Percentiles rank a stretch among this genome's conserved stretches.
phyloP scores from a whole-genome alignment of 1,139 yeast species.

The Starmera stellimalicola region DNA sequence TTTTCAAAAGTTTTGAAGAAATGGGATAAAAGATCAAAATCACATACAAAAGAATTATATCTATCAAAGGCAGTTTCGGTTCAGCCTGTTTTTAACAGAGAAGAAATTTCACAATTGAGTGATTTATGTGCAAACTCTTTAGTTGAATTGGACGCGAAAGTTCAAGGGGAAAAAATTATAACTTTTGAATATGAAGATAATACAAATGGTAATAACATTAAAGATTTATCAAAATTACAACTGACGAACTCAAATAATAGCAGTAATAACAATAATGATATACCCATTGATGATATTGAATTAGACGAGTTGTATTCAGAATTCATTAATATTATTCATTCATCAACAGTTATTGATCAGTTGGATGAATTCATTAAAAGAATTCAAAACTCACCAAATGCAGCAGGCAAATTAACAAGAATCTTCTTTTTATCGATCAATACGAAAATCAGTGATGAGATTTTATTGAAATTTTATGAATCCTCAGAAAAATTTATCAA shows the following conservation, averaged over 20 bases:
- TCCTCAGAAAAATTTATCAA: constrained; percentile 27
- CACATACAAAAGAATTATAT: constrained; percentile 88
- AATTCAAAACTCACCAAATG: constrained; percentile 29
- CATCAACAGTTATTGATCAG: constrained; percentile 24
- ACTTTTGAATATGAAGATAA: constrained; percentile 13
- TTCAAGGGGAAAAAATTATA: constrained; percentile 55
- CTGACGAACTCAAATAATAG: constrained; percentile 2
- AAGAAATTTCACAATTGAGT: constrained; percentile 75
- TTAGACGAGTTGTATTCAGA: constrained; percentile 61
- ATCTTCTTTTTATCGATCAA: constrained; percentile 58
- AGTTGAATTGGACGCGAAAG: constrained; percentile 77
- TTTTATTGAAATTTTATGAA: constrained; percentile 28
- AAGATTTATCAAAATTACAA: constrained; percentile 16
- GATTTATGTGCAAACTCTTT: constrained; percentile 72
- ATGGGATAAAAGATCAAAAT: constrained; percentile 95
- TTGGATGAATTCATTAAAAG: constrained; percentile 43
- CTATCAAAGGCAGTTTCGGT: constrained; percentile 89
- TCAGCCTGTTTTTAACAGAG: constrained; percentile 91
- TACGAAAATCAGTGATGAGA: constrained; percentile 30
- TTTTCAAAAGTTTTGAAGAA: constrained; percentile 90
- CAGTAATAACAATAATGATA: constrained; percentile 2
- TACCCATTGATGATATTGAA: constrained; percentile 24
- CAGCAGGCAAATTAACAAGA: constrained; percentile 43
- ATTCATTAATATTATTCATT: constrained; percentile 49
- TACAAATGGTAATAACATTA: constrained; percentile 5